phyloP scores from a whole-genome alignment of 2,329 filamentous ascomycete genomes.

The Sarocladiaceae sp. region DNA sequence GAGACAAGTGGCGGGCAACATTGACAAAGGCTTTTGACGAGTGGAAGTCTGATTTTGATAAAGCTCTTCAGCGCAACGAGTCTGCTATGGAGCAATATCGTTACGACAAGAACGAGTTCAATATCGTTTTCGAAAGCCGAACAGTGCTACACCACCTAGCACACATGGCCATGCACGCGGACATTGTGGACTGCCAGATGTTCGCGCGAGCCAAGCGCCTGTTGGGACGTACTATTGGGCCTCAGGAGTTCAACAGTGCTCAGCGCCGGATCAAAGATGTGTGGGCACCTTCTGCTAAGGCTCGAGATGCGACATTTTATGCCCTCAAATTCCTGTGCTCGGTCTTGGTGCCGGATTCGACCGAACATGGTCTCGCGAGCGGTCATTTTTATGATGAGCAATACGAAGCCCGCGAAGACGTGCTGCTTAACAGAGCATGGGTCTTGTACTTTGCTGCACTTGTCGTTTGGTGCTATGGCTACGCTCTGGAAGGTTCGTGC shows the following conservation, averaged over 20 bases:
- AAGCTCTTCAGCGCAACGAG: slow-evolving; percentile 63
- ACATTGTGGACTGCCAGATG: slow-evolving; percentile 96
- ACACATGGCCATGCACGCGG: slow-evolving; percentile 97
- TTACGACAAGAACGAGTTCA: slow-evolving; percentile 57
- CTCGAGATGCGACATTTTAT: slow-evolving; percentile 88
- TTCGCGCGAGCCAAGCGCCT: slow-evolving; percentile 84
- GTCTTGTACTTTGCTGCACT: slow-evolving; percentile 89
- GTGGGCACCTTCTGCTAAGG: slow-evolving; percentile 86
- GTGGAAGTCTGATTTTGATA: slow-evolving; percentile 91
- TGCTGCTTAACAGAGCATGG: slow-evolving; percentile 88
- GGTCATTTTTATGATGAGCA: slow-evolving; percentile 24
- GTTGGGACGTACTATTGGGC: slow-evolving; percentile 78
- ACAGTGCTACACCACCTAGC: slow-evolving; percentile 90
- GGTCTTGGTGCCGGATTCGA: slow-evolving; percentile 61
- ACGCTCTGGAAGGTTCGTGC: slow-evolving; percentile 78
- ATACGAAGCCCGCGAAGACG: slow-evolving; percentile 84
- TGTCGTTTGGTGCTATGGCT: slow-evolving; percentile 94
- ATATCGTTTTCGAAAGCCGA: slow-evolving; percentile 74
- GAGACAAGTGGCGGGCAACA: slow-evolving; percentile 86
- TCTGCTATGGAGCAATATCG: slow-evolving; percentile 49
- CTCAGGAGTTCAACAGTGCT: slow-evolving; percentile 74
- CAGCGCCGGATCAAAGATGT: slow-evolving; percentile 78
- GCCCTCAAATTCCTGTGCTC: slow-evolving; percentile 83
- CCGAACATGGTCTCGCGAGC: slow-evolving; percentile 1
- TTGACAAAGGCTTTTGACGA: slow-evolving; percentile 86